Conservation (phyloP, 2,329 filamentous ascomycete genomes). For the Fusarium sp. region DNA sequence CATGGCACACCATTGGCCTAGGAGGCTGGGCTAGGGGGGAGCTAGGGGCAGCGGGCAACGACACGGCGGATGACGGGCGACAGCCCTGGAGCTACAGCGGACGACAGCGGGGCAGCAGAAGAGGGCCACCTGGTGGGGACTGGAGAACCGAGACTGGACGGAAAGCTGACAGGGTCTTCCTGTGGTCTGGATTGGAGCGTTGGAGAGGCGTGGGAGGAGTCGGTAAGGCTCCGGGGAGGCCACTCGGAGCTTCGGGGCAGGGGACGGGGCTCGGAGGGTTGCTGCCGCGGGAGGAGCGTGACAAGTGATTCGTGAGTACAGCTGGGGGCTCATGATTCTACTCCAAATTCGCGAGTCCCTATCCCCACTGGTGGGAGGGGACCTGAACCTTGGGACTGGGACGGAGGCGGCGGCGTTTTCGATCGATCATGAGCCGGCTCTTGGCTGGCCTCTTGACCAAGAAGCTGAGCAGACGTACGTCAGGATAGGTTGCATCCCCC, state of each 20-base stretch:
- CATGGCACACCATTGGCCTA: slow-evolving; percentile 30
- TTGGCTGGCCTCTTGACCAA: not conserved
- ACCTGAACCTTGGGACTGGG: slow-evolving; percentile 28
- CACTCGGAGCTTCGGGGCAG: slow-evolving; percentile 18
- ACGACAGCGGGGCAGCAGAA: slow-evolving; percentile 8
- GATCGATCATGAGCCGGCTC: slow-evolving; percentile 17
- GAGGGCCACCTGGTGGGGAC: slow-evolving; percentile 11
- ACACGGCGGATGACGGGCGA: slow-evolving; percentile 16
- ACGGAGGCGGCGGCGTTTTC: slow-evolving; percentile 5
- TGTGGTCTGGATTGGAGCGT: slow-evolving; percentile 23
- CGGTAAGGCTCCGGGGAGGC: slow-evolving; percentile 9
- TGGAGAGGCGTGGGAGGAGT: slow-evolving; percentile 14
- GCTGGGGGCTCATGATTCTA: not conserved
- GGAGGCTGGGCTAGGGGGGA: slow-evolving; percentile 18
- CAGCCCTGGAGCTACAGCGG: slow-evolving; percentile 28
- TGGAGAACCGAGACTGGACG: not conserved
- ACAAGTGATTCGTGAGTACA: slow-evolving; percentile 19
- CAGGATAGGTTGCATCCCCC: not conserved
- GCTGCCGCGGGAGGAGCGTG: slow-evolving; percentile 21
- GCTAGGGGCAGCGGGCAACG: slow-evolving; percentile 10
- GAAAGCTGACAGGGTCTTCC: slow-evolving; percentile 30
- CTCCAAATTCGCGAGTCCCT: slow-evolving; percentile 11
- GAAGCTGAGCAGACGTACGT: not conserved
- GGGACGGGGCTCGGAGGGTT: slow-evolving; percentile 28
- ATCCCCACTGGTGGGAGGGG: slow-evolving; percentile 8